Percentiles rank a stretch among this genome's conserved stretches.
Conservation (phyloP, 1,139 yeast species). For the Pichia inconspicua region DNA sequence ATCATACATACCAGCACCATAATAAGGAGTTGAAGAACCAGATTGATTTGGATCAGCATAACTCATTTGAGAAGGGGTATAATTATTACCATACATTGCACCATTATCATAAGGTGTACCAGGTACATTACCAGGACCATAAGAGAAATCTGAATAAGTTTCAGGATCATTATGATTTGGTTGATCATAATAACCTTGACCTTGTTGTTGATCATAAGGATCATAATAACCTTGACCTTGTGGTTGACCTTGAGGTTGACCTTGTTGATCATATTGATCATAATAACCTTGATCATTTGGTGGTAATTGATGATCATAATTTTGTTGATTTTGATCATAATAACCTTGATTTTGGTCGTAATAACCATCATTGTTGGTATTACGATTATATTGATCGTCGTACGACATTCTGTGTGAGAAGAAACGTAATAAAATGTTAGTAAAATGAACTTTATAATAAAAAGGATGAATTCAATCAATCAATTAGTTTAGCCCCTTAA, state of each 20-base stretch:
- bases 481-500: not conserved
- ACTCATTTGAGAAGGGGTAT: constrained; percentile 74
- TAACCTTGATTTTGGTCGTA: constrained; percentile 35
- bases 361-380: constrained; percentile 19
- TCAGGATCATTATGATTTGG: constrained; percentile 57
- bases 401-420: constrained; percentile 27
- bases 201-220: constrained; percentile 11
- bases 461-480: not conserved
- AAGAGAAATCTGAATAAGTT: constrained; percentile 71
- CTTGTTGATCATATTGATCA: constrained; percentile 11
- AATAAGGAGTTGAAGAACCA: constrained; percentile 94
- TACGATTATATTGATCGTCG: constrained; percentile 32
- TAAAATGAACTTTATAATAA: not conserved
- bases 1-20: constrained; percentile 54
- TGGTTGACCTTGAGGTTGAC: constrained; percentile 9
- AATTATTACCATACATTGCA: constrained; percentile 49
- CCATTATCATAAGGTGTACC: constrained; percentile 55
- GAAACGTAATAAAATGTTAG: not conserved
- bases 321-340: constrained; percentile 35
- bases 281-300: constrained; percentile 8
- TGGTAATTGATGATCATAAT: constrained; percentile 23
- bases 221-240: constrained; percentile 19
- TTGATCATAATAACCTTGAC: constrained; percentile 43
- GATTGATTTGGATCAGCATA: constrained; percentile 80
- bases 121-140: constrained; percentile 56